phyloP scores from a whole-genome alignment of 2,329 filamentous ascomycete genomes.

The Harringtonia lauricola region DNA sequence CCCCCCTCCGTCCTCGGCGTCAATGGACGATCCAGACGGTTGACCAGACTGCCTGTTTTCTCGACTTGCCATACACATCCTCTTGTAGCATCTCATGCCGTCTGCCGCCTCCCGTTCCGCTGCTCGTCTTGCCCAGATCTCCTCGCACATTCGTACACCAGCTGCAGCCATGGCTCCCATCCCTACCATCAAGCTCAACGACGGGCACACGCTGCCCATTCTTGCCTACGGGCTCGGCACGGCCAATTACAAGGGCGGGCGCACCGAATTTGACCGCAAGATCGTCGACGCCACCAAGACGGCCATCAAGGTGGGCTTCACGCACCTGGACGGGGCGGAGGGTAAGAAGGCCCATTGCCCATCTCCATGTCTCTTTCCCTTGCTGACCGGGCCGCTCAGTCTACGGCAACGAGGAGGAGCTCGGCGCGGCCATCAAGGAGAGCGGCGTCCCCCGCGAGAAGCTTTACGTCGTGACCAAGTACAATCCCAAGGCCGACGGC shows the following conservation, averaged over 20 bases:
- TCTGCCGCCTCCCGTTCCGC: too few species aligned
- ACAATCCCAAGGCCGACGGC: slow-evolving; percentile 23
- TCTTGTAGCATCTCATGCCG: too few species aligned
- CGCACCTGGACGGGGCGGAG: slow-evolving; percentile 67
- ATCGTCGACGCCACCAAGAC: slow-evolving; percentile 38
- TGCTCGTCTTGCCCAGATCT: not conserved
- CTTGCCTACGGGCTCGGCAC: slow-evolving; percentile 66
- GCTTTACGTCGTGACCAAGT: slow-evolving; percentile 59
- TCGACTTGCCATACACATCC: too few species aligned
- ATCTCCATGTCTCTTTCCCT: not conserved
- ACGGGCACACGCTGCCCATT: slow-evolving; percentile 63
- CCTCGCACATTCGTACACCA: not conserved
- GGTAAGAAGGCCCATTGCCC: slow-evolving; percentile 28
- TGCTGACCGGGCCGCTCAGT: slow-evolving; percentile 22
- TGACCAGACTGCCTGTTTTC: too few species aligned
- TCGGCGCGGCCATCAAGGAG: slow-evolving; percentile 60
- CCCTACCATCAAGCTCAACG: slow-evolving; percentile 57
- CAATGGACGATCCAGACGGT: too few species aligned
- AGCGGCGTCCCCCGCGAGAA: slow-evolving; percentile 52
- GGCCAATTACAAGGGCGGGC: slow-evolving; percentile 46
- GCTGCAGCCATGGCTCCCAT: slow-evolving; percentile 17
- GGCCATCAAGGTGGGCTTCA: slow-evolving; percentile 59
- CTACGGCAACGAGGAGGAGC: slow-evolving; percentile 57
- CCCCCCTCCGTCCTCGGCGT: too few species aligned
- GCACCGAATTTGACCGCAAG: slow-evolving; percentile 41